Percentiles rank a stretch among this genome's conserved stretches.
Conservation (phyloP, 2,329 filamentous ascomycete species). For the Pseudogymnoascus sp. region DNA sequence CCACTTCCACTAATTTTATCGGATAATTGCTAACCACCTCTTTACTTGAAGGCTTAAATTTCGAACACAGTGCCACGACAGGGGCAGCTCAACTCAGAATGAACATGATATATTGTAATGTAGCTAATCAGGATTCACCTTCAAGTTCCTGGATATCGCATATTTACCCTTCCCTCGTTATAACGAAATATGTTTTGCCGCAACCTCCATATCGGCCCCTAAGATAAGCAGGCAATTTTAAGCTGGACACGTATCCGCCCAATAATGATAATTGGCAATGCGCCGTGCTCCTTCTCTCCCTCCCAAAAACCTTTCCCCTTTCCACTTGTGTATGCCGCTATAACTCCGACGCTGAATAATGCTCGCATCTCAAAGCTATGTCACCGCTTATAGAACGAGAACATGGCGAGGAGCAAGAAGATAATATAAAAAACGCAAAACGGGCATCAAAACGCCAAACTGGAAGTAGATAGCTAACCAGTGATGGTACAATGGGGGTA, state of each 20-base stretch:
- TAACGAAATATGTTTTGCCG: not conserved
- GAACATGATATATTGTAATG: not conserved
- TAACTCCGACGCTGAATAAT: not conserved
- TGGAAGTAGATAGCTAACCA: not conserved
- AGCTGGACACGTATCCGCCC: not conserved
- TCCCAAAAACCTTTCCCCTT: not conserved
- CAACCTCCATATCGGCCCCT: not conserved
- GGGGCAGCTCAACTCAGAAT: not conserved
- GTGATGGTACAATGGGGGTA: conserved; percentile 3
- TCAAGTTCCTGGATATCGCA: not conserved
- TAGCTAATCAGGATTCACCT: not conserved
- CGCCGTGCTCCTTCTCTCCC: not conserved
- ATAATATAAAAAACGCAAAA: not conserved
- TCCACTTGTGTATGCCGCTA: not conserved
- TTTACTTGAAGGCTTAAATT: not conserved
- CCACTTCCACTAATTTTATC: not conserved
- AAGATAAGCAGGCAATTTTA: not conserved
- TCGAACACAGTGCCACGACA: not conserved
- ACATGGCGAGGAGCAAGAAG: not conserved
- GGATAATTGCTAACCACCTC: not conserved
- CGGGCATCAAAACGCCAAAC: not conserved
- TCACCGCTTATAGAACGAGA: not conserved
- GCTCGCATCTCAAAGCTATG: conserved; percentile 4
- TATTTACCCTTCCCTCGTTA: not conserved
- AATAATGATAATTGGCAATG: conserved; percentile 1